Percentiles rank a stretch among this genome's conserved stretches.
phyloP scores from a whole-genome alignment of 495 filamentous ascomycete species.

The Lasiosphaeria ovina region DNA sequence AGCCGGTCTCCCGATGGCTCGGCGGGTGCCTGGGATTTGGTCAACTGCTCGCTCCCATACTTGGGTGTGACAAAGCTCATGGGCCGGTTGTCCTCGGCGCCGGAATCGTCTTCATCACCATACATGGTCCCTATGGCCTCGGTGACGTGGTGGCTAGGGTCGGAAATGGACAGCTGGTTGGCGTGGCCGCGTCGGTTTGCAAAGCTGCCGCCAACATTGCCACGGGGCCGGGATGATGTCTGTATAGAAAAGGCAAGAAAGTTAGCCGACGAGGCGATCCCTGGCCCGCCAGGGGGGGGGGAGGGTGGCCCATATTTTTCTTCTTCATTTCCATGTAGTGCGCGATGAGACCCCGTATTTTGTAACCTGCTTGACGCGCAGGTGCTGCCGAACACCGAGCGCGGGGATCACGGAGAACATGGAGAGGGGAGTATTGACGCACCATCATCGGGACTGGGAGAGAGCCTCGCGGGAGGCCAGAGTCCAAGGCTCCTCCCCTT shows the following conservation, averaged over 20 bases:
- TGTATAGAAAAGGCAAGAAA: conserved; percentile 23
- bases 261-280: conserved; percentile 23
- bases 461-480: conserved; percentile 39
- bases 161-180: conserved; percentile 57
- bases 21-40: conserved; percentile 23
- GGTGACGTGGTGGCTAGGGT: conserved; percentile 88
- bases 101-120: conserved; percentile 58
- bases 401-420: neutral
- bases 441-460: conserved; percentile 38
- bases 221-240: conserved; percentile 54
- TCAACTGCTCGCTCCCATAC: conserved; percentile 37
- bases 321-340: conserved; percentile 17
- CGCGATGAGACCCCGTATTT: conserved; percentile 1
- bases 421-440: conserved; percentile 19
- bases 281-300: conserved; percentile 28
- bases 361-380: neutral
- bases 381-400: neutral
- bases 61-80: conserved; percentile 46
- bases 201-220: conserved; percentile 54
- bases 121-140: conserved; percentile 98
- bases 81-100: conserved; percentile 46
- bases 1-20: conserved; percentile 35
- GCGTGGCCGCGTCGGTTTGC: conserved; percentile 54
- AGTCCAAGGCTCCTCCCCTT: conserved; percentile 33
- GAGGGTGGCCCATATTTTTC: conserved; percentile 25